Evolutionary conservation across 768 basidiomycete genomes (phyloP), one percentile per base, ranked within the genome.

Genomic region (Suillus spraguei): DNA sequence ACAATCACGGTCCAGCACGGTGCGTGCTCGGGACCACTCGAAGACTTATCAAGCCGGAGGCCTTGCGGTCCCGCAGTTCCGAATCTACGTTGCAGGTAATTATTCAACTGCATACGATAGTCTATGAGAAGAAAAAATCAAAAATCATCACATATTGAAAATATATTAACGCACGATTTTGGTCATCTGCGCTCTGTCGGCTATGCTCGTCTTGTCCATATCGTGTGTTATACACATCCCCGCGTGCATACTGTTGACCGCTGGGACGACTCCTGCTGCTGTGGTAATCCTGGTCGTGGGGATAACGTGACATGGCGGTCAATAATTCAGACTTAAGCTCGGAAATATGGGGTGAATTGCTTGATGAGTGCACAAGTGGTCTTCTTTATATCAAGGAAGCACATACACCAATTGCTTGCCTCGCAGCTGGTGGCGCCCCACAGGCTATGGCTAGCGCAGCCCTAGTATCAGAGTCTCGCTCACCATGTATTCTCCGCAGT

Each of bases 31-130:
- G 39, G 56, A 32, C 56, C 56, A 44, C 1, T 44, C 49, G 13
- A 7, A 39, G 10, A 69, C 59, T 2, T 65, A 62, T 61, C 63
- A 66, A 17, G 9, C 8, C 10, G 5, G 22, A 69, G 38, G 5
- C 8, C 47, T 17, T 38, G 24, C 8, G n/a, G n/a, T n/a, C n/a
- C n/a, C n/a, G 62, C 61, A 33, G 44, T 13, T 6, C 67, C 60
- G 41, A 58, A 65, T 38, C 65, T 62, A 8, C 36, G 56, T 61
- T 74, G 73, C 33, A 68, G 50, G 16, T 63, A 64, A 61, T 74
- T 75, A 60, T 75, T 74, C 20, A 75, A 62, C 36, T 72, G 63
- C 65, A 71, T 66, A 44, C 69, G 50, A 47, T 64, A 62, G 44
- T 72, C 71, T 72, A 36, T 9, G 35, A 4, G 53, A 44, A 66